These are phyloP conservation scores for Daldinia decipiens DNA, from an alignment of 495 filamentous ascomycete species.

Conservation along the genomic window DNA sequence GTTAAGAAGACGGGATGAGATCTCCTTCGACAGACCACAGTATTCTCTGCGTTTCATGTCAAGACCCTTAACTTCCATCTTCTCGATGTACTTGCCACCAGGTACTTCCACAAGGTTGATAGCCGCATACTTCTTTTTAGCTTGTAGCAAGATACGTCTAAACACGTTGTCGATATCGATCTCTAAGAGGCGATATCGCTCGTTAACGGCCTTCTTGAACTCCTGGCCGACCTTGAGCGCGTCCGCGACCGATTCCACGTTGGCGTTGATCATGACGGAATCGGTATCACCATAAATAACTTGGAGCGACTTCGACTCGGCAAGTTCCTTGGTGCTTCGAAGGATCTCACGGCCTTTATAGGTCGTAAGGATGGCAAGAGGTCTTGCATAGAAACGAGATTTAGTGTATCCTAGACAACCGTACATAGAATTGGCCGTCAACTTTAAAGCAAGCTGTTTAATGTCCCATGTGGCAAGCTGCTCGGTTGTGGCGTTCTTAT, in stretches of 20 bases:
- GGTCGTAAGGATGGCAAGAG: constrained; percentile 93
- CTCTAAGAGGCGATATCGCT: constrained; percentile 87
- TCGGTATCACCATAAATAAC: constrained; percentile 99
- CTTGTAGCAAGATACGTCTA: constrained; percentile 89
- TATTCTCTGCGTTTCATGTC: constrained; percentile 98
- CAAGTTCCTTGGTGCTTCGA: constrained; percentile 91
- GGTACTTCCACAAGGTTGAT: constrained; percentile 86
- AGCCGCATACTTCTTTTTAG: constrained; percentile 99
- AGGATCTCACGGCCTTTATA: constrained; percentile 98
- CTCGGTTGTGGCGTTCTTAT: constrained; percentile 83
- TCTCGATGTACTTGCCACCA: constrained; percentile 90
- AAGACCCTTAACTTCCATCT: constrained; percentile 96
- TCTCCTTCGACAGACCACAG: constrained; percentile 92
- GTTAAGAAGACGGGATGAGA: constrained; percentile 82
- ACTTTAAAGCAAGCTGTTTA: constrained; percentile 93
- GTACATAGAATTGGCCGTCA: constrained; percentile 99
- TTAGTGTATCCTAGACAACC: constrained; percentile 96
- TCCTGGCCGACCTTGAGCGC: constrained; percentile 84
- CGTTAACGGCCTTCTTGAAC: constrained; percentile 79
- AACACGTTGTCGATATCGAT: constrained; percentile 99
- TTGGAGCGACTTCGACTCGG: constrained; percentile 84
- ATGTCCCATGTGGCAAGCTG: constrained; percentile 97
- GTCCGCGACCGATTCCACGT: constrained; percentile 90
- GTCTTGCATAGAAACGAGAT: constrained; percentile 95
- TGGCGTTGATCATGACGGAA: constrained; percentile 99